A percentile compares a stretch with the other conserved stretches of the same genome.
Evolutionary conservation across 129 eudicot genomes (phyloP).

Genomic region (Silybum marianum): DNA sequence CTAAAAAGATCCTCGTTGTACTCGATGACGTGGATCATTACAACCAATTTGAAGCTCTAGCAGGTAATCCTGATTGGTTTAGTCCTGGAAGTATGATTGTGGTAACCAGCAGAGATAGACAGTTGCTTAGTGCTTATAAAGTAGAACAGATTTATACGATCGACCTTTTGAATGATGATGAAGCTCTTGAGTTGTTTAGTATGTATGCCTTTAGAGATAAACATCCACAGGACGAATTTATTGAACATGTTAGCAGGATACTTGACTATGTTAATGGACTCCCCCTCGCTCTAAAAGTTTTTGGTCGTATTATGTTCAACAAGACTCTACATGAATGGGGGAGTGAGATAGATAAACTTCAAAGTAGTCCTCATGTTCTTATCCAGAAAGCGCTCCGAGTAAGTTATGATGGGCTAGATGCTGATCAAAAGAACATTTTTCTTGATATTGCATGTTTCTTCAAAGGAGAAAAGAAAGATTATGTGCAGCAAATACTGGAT

Average conservation of each 20-base stretch:
- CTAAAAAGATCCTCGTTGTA: conserved; percentile 27
- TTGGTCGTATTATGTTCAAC: conserved; percentile 23
- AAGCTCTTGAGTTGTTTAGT: conserved; percentile 36
- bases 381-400: conserved; percentile 30
- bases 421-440: conserved; percentile 48
- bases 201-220: conserved; percentile 28
- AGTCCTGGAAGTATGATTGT: conserved; percentile 31
- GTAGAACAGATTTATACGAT: conserved; percentile 13
- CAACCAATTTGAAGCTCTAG: conserved; percentile 27
- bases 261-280: conserved; percentile 24
- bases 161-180: conserved; percentile 1
- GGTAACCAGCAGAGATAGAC: conserved; percentile 31
- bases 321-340: conserved; percentile 30
- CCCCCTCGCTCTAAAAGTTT: conserved; percentile 29
- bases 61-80: conserved; percentile 17
- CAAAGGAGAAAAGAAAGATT: conserved; percentile 47
- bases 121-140: conserved; percentile 1
- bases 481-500: conserved; percentile 42
- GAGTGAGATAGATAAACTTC: conserved; percentile 17
- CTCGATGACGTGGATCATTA: conserved; percentile 37
- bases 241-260: neutral
- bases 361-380: conserved; percentile 12
- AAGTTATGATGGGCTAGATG: conserved; percentile 60
- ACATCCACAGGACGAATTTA: neutral
- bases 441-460: conserved; percentile 73